A percentile compares a stretch with the other conserved stretches of the same genome.
phyloP scores from a whole-genome alignment of 2,329 filamentous ascomycete genomes.

The Cladorrhinum sp. region DNA sequence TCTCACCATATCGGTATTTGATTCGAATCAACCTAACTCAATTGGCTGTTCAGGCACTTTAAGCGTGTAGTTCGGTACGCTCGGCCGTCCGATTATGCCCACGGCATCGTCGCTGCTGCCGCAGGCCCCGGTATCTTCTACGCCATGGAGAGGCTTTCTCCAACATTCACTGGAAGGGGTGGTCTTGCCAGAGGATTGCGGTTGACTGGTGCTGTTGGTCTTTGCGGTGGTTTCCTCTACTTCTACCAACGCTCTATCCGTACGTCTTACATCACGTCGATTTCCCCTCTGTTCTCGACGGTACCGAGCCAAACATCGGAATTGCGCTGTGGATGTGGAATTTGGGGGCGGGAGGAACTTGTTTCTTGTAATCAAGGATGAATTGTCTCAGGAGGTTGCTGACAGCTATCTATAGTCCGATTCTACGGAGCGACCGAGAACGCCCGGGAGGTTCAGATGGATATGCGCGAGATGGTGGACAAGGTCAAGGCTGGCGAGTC shows the following conservation, averaged over 20 bases:
- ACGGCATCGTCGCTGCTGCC: slow-evolving; percentile 66
- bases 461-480: slow-evolving; percentile 97
- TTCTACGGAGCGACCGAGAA: slow-evolving; percentile 97
- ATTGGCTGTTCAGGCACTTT: slow-evolving; percentile 65
- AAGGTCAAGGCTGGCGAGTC: slow-evolving; percentile 92
- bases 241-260: slow-evolving; percentile 81
- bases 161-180: slow-evolving; percentile 78
- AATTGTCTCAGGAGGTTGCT: neutral
- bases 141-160: slow-evolving; percentile 78
- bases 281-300: slow-evolving; percentile 4
- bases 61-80: slow-evolving; percentile 87
- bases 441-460: slow-evolving; percentile 84
- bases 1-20: neutral
- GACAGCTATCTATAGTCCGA: slow-evolving; percentile 58
- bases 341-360: no score
- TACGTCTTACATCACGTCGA: slow-evolving; percentile 49
- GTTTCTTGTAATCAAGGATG: no score
- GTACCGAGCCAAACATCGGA: no score
- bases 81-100: slow-evolving; percentile 75
- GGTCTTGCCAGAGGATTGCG: slow-evolving; percentile 83
- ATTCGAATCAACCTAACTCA: slow-evolving; percentile 30
- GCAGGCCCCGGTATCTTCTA: slow-evolving; percentile 71
- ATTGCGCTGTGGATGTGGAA: no score
- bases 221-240: slow-evolving; percentile 76
- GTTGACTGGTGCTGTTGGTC: slow-evolving; percentile 67